These are phyloP conservation scores for Aspergillus amoenus DNA, from an alignment of 2,329 filamentous ascomycete species.

Conservation along the genomic window DNA sequence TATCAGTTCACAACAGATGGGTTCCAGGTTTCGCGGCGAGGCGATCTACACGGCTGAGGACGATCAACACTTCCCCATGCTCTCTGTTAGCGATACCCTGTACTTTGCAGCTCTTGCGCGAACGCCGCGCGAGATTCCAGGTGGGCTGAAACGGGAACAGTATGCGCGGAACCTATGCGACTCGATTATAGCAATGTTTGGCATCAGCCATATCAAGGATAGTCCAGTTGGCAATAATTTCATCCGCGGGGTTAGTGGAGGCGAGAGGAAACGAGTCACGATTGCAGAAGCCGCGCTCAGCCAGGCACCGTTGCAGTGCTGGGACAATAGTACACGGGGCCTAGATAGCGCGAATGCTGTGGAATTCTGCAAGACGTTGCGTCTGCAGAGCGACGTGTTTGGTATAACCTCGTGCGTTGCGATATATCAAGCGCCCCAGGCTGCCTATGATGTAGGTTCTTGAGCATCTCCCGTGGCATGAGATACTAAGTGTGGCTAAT, in stretches of 20 bases:
- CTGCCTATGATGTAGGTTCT: slow-evolving; percentile 10
- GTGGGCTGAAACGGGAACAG: background rate
- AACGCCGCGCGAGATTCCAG: background rate
- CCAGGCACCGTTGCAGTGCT: slow-evolving; percentile 39
- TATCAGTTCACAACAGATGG: slow-evolving; percentile 1
- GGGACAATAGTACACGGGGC: slow-evolving; percentile 44
- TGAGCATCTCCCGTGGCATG: background rate
- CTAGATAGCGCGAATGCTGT: slow-evolving; percentile 51
- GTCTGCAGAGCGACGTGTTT: slow-evolving; percentile 44
- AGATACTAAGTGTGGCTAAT: background rate
- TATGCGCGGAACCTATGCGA: background rate
- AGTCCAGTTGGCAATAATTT: slow-evolving; percentile 52
- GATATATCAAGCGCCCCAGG: slow-evolving; percentile 29
- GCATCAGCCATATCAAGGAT: slow-evolving; percentile 43
- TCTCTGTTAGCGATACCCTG: background rate
- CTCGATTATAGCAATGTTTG: background rate
- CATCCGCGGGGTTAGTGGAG: slow-evolving; percentile 58
- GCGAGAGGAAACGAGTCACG: slow-evolving; percentile 56
- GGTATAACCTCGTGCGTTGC: slow-evolving; percentile 45
- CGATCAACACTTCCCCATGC: background rate
- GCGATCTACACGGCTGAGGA: slow-evolving; percentile 1
- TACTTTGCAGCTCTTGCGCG: slow-evolving; percentile 2
- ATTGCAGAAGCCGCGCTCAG: slow-evolving; percentile 51
- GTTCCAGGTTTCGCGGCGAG: background rate
- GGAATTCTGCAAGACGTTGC: slow-evolving; percentile 49